Base-by-base conservation (phyloP, 768 basidiomycete species). In the Cubamyces sp. region DNA sequence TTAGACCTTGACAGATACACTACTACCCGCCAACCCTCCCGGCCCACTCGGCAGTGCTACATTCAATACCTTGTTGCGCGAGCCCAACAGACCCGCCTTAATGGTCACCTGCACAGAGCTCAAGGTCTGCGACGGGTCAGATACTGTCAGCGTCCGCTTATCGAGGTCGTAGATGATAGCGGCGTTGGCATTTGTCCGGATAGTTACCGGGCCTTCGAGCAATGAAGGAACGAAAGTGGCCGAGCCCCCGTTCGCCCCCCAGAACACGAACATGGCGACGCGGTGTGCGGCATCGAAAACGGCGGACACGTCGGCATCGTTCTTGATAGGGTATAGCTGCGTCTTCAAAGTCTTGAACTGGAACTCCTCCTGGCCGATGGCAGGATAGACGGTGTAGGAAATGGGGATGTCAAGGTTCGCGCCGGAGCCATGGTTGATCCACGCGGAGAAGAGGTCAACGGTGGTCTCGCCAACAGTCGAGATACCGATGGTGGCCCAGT, bases 391-490 rank as follows among this genome's bases (percentile, higher is more conserved):
- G 48, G 81, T 79, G 70, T 91, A 90, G 2, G 82, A 75, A 39
- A 84, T 62, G 0, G 83, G 75, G 0, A 70, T 62, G 39, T 70
- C 66, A 28, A 73, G 60, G 25, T 47, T 25, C 7, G 46, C 34
- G 34, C 26, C 64, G 15, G 67, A 67, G 66, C 84, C 78, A 60
- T 84, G 76, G 52, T 73, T 71, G 42, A 89, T 73, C 81, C 82
- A 87, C 1, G 88, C 88, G 0, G 84, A 75, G 75, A 89, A 90
- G 21, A 91, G 74, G 62, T 86, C 81, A 30, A 87, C 83, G 1
- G 79, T 82, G n/a, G 73, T 70, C 5, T 83, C 78, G 18, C 87
- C 86, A 60, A 82, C 79, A 0, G 81, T 79, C 16, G 87, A 90
- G 0, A 82, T 87, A 25, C 88, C 87, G 60, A 88, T 84, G 7